Base-by-base conservation (phyloP, 2,329 filamentous ascomycete species). In the Fusarium falciforme region DNA sequence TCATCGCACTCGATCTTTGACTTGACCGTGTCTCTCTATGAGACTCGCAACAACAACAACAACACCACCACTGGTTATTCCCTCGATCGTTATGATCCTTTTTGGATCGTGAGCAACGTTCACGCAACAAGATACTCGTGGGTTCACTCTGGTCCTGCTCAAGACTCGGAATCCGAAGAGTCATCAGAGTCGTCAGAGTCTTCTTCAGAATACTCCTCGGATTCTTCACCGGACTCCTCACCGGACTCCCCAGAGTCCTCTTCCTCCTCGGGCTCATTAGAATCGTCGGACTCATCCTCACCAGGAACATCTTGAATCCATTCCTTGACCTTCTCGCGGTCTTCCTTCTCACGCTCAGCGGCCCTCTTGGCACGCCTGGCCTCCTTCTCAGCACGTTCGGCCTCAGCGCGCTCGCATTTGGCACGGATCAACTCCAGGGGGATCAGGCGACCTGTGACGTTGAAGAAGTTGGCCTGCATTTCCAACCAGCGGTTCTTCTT, bases 391-490 rank as follows among this genome's bases (percentile, higher is more conserved):
- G 60, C 9, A 3, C 16, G 5, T 27, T 49, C 22, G 11, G 22
- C 63, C 67, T 82, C 82, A 0, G 76, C 80, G 12, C 64, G 63
- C 66, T 82, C 82, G n/a, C 80, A 79, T 66, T 80, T 82, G 25
- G 73, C 76, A 44, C 80, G 80, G 54, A 87, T 80, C n/a, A 82
- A 73, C 36, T 82, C 79, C 9, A 83, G 72, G 1, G 83, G 81
- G 0, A 86, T 76, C 79, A 85, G 81, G 8, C 82, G 78, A 5
- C 85, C 85, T 0, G 84, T 86, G 52, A 77, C 82, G 66, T 86
- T 85, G 76, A 79, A 83, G 63, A 86, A 85, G 58, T 82, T 82
- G 33, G 84, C 83, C 69, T 87, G 85, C 77, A 86, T 82, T 68
- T 85, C 82, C 1, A 85, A 77, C 82, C 83, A 86, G 27, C 79